Conservation (phyloP, 129 eudicot genomes). For the Gnaphalium uliginosum region DNA sequence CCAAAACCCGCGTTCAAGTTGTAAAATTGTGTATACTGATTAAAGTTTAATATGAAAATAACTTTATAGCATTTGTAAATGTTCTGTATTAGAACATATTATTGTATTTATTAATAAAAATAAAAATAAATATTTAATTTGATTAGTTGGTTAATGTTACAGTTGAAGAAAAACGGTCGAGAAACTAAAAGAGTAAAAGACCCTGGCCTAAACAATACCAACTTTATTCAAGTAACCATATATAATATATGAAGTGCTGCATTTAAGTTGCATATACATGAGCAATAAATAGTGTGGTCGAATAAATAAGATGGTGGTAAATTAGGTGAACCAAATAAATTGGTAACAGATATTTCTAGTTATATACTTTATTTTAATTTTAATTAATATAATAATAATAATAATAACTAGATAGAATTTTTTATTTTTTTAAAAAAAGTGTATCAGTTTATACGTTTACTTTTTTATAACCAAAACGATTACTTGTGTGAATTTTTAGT, state of each 20-base stretch:
- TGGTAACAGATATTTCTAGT: background rate
- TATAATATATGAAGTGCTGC: constrained; percentile 3
- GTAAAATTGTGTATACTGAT: background rate
- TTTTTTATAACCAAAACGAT: too few relatives aligned
- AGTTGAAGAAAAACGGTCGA: background rate
- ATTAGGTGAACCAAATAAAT: constrained; percentile 34
- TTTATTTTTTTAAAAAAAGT: too few relatives aligned
- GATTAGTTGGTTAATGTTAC: too few relatives aligned
- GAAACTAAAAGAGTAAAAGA: background rate
- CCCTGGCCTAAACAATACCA: constrained; percentile 15
- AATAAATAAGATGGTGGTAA: constrained; percentile 23
- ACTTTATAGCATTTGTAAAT: too few relatives aligned
- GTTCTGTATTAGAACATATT: too few relatives aligned
- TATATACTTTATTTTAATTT: background rate
- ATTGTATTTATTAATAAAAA: too few relatives aligned
- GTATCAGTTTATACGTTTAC: too few relatives aligned
- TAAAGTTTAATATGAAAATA: background rate
- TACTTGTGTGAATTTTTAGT: too few relatives aligned
- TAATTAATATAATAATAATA: background rate
- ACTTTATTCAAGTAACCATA: constrained; percentile 23
- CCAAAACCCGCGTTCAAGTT: constrained; percentile 28
- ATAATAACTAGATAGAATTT: too few relatives aligned
- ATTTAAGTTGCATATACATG: constrained; percentile 23
- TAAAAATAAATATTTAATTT: too few relatives aligned
- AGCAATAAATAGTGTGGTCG: constrained; percentile 20